phyloP scores from a whole-genome alignment of 768 basidiomycete genomes.

The Auriscalpium microsporum region DNA sequence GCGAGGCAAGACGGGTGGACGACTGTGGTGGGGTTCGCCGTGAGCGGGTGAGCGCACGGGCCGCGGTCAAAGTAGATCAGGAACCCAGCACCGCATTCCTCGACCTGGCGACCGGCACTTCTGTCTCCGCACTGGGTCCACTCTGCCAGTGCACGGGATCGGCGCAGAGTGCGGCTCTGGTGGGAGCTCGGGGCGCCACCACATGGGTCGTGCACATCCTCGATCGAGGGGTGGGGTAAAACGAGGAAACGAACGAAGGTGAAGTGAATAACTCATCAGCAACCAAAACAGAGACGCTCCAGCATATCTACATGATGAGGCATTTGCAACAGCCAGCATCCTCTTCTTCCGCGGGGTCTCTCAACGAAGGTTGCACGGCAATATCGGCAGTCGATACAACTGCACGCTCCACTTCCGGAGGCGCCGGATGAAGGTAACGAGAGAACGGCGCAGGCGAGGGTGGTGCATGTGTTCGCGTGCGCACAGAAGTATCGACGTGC shows the following conservation, averaged over 20 bases:
- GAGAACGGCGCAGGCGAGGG: slow-evolving; percentile 58
- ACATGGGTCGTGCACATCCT: no score
- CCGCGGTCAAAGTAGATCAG: background rate
- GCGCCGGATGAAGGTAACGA: slow-evolving; percentile 30
- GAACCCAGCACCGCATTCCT: background rate
- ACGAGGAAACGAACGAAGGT: background rate
- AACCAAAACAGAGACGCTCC: slow-evolving; percentile 1
- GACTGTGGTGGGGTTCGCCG: background rate
- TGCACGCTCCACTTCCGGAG: background rate
- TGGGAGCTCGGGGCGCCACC: no score
- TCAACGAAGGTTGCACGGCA: background rate
- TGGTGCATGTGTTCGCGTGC: slow-evolving; percentile 21
- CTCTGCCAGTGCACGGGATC: no score
- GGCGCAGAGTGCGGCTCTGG: no score
- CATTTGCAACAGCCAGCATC: slow-evolving; percentile 73
- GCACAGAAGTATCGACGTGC: slow-evolving; percentile 22
- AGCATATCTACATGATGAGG: slow-evolving; percentile 62
- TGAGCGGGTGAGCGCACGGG: background rate
- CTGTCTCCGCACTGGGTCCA: no score
- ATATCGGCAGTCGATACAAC: background rate
- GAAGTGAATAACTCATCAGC: background rate
- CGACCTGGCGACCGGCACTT: background rate
- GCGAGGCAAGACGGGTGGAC: background rate
- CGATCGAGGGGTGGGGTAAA: background rate
- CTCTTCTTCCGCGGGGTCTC: slow-evolving; percentile 31